Evolutionary conservation across 1,284 basidiomycete species (phyloP).

Genomic region (Flammula alnicola): DNA sequence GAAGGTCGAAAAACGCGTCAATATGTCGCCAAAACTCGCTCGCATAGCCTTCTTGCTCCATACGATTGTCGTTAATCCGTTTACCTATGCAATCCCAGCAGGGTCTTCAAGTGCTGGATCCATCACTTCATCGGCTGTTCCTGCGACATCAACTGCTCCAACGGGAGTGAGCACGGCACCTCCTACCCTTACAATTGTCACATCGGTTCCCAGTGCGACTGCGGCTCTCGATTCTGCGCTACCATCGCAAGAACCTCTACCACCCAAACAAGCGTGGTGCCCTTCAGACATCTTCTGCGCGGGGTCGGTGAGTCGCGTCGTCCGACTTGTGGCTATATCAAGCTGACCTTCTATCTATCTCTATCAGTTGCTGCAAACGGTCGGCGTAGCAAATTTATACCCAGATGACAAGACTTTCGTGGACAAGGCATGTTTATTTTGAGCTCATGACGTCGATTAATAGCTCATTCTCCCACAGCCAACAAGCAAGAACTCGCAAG

Average conservation of each 20-base stretch:
- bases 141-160: slow-evolving; percentile 18
- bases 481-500: slow-evolving; percentile 65
- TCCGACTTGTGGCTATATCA: neutral
- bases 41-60: too few species aligned
- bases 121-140: slow-evolving; percentile 2
- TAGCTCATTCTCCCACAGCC: slow-evolving; percentile 50
- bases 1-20: too few species aligned
- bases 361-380: slow-evolving; percentile 77
- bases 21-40: too few species aligned
- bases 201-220: slow-evolving; percentile 68
- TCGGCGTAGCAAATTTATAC: slow-evolving; percentile 80
- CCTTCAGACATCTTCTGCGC: slow-evolving; percentile 85
- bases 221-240: slow-evolving; percentile 56
- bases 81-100: slow-evolving; percentile 24
- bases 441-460: neutral
- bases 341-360: neutral
- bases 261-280: slow-evolving; percentile 80
- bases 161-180: slow-evolving; percentile 26
- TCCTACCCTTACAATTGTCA: slow-evolving; percentile 52
- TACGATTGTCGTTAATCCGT: too few species aligned
- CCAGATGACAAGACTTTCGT: slow-evolving; percentile 89
- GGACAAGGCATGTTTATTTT: slow-evolving; percentile 59
- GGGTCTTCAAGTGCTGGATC: slow-evolving; percentile 24
- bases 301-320: slow-evolving; percentile 59
- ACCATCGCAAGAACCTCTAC: slow-evolving; percentile 71